These are phyloP conservation scores for Zymoseptoria tritici DNA, from an alignment of 2,329 filamentous ascomycete species.

Conservation along the genomic window DNA sequence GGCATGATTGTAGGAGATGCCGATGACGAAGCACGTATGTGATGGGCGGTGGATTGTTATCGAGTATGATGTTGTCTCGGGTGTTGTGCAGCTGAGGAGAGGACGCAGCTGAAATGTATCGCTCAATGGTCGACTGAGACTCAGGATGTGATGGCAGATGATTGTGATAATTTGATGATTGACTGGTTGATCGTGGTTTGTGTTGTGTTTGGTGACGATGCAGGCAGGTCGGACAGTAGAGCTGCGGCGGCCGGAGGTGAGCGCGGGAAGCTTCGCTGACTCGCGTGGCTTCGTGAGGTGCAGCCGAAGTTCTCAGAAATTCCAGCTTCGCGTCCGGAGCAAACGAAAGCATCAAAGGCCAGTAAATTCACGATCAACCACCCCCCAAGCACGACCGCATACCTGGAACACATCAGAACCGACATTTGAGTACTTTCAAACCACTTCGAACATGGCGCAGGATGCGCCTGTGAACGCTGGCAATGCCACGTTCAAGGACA, in stretches of 20 bases:
- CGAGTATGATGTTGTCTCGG: not conserved
- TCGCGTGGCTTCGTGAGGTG: not conserved
- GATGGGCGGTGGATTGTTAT: not conserved
- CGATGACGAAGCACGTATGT: not conserved
- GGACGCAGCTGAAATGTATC: not conserved
- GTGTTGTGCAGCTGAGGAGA: not conserved
- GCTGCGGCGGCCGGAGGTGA: not conserved
- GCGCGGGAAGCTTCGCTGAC: not conserved
- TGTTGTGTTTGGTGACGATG: not conserved
- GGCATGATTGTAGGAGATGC: constrained; percentile 54
- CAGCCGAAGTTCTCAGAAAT: not conserved
- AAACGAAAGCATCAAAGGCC: not conserved
- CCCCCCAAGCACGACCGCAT: not conserved
- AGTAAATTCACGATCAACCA: not conserved
- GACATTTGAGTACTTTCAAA: not conserved
- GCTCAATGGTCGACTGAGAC: not conserved
- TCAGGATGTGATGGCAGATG: not conserved
- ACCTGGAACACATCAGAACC: not conserved
- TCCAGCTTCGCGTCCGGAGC: not conserved
- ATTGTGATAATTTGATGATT: not conserved
- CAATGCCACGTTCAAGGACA: constrained; percentile 68
- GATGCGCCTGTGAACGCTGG: constrained; percentile 42
- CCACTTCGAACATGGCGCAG: constrained; percentile 29
- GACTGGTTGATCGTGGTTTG: not conserved
- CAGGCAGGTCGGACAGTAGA: not conserved